phyloP scores from a whole-genome alignment of 768 basidiomycete genomes.

The Russula compacta region DNA sequence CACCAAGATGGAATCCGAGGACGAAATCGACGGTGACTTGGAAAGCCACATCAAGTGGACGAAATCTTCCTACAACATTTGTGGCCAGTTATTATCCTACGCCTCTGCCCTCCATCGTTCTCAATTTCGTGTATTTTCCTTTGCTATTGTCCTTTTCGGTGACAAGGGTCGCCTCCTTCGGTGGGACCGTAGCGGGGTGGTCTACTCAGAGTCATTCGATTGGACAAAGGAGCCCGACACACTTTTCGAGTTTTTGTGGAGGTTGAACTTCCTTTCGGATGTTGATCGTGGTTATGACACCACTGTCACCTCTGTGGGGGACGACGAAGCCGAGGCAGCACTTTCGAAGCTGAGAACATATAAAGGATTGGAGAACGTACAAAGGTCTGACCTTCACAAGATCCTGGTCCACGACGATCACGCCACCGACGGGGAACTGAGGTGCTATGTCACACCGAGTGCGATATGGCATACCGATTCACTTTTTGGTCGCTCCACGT shows the following conservation, averaged over 20 bases:
- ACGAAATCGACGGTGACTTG: too few species aligned
- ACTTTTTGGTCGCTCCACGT: not conserved
- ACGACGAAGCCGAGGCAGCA: not conserved
- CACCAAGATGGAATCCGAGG: too few species aligned
- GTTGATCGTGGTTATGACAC: not conserved
- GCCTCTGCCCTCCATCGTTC: too few species aligned
- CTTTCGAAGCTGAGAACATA: not conserved
- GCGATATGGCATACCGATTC: too few species aligned
- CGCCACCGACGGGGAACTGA: too few species aligned
- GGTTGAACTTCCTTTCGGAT: not conserved
- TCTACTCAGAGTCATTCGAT: constrained; percentile 4
- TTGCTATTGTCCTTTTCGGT: not conserved
- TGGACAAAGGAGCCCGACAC: not conserved
- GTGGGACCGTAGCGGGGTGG: not conserved
- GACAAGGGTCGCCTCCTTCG: not conserved
- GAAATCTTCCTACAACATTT: not conserved
- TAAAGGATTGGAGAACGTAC: not conserved
- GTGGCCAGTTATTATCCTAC: not conserved
- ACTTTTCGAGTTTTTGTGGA: constrained; percentile 1
- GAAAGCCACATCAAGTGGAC: not conserved
- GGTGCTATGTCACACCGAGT: too few species aligned
- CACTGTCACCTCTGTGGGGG: not conserved
- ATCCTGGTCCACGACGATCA: too few species aligned
- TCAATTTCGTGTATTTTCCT: not conserved
- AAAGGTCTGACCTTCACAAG: not conserved